Conservation (phyloP, 2,329 filamentous ascomycete species). For the Canariomyces notabilis region DNA sequence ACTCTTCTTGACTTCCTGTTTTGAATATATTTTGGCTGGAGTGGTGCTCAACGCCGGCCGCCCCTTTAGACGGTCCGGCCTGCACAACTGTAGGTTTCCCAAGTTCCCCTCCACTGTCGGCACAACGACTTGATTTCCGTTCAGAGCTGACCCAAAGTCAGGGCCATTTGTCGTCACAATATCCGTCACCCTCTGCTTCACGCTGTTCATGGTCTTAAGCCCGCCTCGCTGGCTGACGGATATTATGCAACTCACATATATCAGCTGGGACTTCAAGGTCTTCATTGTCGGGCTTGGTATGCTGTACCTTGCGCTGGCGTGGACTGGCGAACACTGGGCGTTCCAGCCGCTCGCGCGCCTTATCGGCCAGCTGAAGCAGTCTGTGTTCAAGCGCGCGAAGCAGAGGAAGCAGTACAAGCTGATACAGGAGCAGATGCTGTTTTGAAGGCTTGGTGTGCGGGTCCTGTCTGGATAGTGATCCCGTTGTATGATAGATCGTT, state of each 20-base stretch:
- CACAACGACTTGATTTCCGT: neutral
- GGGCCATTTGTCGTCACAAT: constrained; percentile 83
- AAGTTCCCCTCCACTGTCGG: neutral
- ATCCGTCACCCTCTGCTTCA: constrained; percentile 59
- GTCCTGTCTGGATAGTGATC: too few species aligned
- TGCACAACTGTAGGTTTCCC: constrained; percentile 64
- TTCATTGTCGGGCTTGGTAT: constrained; percentile 68
- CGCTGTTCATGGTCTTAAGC: constrained; percentile 73
- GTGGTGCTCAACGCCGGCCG: constrained; percentile 86
- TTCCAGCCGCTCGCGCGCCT: constrained; percentile 64
- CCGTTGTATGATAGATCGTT: too few species aligned
- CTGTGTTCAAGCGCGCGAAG: constrained; percentile 59
- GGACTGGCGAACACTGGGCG: constrained; percentile 64
- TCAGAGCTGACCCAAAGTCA: constrained; percentile 37
- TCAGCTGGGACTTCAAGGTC: constrained; percentile 66
- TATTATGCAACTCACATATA: constrained; percentile 80
- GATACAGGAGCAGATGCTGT: constrained; percentile 62
- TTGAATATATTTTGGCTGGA: constrained; percentile 88
- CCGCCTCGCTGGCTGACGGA: constrained; percentile 64
- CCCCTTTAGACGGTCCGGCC: constrained; percentile 79
- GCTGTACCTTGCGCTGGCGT: constrained; percentile 64
- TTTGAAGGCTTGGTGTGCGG: constrained; percentile 21
- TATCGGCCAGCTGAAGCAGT: constrained; percentile 57
- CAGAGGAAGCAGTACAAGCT: constrained; percentile 84
- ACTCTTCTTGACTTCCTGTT: constrained; percentile 84